Evolutionary conservation across 768 basidiomycete species (phyloP), one percentile per base, ranked within the genome.

Genomic region (Daedaleopsis sinensis): DNA sequence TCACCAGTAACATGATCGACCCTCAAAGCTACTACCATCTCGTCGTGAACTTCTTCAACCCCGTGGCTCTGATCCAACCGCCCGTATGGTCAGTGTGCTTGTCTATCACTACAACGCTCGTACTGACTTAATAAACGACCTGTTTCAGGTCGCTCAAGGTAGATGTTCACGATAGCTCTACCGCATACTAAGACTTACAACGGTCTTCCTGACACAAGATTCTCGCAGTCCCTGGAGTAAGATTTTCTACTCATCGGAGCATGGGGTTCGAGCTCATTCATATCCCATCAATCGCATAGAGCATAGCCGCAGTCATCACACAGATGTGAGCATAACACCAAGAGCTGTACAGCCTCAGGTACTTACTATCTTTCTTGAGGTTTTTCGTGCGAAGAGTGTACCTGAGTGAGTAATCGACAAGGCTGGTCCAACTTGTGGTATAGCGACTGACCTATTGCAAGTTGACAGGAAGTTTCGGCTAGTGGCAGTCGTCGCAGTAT

Each of bases 21-120:
- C n/a, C n/a, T n/a, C n/a, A n/a, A n/a, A 59, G 58, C 16, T 59
- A 59, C 32, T 44, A 47, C 23, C 48, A 59, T 35, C 58, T 59
- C 37, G 32, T 59, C n/a, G n/a, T n/a, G n/a, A n/a, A n/a, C n/a
- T n/a, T n/a, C 27, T 39, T 39, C 39, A 52, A 58, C 9, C 57
- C 57, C 10, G 13, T 23, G 5, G 27, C 39, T 6, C 27, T 58
- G 3, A 37, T 43, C 5, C 10, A 23, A 13, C 6, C 38, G 8
- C 49, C 49, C 37, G 49, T 58, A 12, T 52, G 57, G 57, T 51
- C 5, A 13, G 48, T 50, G 19, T 7, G 15, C n/a, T 3, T 46
- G 6, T 19, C 8, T 6, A 15, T 16, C 43, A 24, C 10, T 12
- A 24, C 54, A 12, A 35, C 35, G 16, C 13, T 44, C 18, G 16